Percentiles rank a stretch among this genome's conserved stretches.
Conservation (phyloP, 345 rosid species). For the Salix dunnii region DNA sequence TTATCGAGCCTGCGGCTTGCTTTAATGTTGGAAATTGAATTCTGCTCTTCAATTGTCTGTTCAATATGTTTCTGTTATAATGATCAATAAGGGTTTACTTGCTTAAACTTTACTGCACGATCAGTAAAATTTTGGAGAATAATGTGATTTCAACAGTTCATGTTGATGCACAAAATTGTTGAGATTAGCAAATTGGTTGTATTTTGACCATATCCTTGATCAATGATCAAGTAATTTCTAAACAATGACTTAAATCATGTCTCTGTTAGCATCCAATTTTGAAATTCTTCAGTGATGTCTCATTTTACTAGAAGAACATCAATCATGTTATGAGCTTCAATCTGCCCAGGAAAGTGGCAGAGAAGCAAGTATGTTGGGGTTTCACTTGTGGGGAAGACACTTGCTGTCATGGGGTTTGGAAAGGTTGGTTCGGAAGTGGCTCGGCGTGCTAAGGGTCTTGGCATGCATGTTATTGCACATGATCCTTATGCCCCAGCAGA, state of each 20-base stretch:
- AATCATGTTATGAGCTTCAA: background rate
- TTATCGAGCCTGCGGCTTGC: constrained; percentile 13
- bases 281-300: background rate
- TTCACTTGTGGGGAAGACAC: constrained; percentile 26
- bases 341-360: constrained; percentile 23
- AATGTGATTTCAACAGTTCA: background rate
- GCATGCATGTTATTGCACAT: constrained; percentile 28
- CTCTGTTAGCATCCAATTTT: background rate
- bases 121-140: background rate
- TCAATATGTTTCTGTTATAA: background rate
- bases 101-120: background rate
- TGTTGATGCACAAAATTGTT: background rate
- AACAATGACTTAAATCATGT: background rate
- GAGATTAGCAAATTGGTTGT: background rate
- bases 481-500: constrained; percentile 29
- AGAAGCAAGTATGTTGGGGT: constrained; percentile 28
- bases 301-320: background rate
- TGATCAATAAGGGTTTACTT: background rate
- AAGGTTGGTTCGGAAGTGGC: constrained; percentile 31
- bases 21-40: background rate
- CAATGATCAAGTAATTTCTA: background rate
- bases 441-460: constrained; percentile 26
- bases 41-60: background rate
- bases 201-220: background rate
- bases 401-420: constrained; percentile 29